Evolutionary conservation across 345 rosid genomes (phyloP).

Genomic region (Hibiscus syriacus): DNA sequence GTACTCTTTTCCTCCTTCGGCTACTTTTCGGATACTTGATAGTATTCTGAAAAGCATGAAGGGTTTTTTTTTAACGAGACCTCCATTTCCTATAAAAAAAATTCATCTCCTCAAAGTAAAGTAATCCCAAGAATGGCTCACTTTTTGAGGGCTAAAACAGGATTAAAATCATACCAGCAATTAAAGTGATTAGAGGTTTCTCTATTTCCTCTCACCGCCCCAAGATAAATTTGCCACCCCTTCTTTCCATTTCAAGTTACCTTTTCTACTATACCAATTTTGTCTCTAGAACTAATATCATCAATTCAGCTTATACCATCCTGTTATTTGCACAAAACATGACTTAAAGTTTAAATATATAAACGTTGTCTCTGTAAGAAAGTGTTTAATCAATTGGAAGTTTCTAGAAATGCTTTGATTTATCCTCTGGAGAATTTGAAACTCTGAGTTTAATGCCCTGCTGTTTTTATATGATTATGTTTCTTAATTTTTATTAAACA

Average conservation of each 20-base stretch:
- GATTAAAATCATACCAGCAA: background rate
- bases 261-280: background rate
- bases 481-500: background rate
- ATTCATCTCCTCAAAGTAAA: background rate
- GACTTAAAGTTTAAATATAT: background rate
- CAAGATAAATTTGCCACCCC: background rate
- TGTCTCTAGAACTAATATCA: background rate
- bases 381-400: background rate
- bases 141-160: background rate
- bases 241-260: background rate
- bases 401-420: background rate
- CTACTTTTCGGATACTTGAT: no score
- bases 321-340: background rate
- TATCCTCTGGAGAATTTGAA: background rate
- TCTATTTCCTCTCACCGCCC: background rate
- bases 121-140: background rate
- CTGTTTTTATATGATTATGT: background rate
- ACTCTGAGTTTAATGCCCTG: background rate
- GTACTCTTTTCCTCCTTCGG: no score
- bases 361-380: background rate
- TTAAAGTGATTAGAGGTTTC: background rate
- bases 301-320: background rate
- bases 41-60: no score
- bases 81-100: no score
- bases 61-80: no score